Percentiles rank a stretch among this genome's conserved stretches.
These are phyloP conservation scores for Lasiosphaeria miniovina DNA, from an alignment of 495 filamentous ascomycete genomes.

Conservation along the genomic window DNA sequence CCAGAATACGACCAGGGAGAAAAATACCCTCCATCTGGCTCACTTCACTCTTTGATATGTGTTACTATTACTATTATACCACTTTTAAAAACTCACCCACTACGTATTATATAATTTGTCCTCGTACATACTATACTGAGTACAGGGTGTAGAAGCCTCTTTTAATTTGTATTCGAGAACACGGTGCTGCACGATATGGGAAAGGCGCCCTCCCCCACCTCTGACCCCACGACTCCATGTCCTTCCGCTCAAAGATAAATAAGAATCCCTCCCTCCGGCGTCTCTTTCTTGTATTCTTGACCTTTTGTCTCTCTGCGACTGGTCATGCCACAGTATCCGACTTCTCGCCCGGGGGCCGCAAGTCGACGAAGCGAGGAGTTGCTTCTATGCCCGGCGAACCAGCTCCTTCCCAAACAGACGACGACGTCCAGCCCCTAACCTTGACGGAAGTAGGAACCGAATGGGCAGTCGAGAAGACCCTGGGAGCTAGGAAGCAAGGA, in stretches of 20 bases:
- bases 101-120: neutral
- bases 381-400: constrained; percentile 5
- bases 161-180: no score
- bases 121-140: no score
- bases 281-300: no score
- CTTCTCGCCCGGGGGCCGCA: neutral
- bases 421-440: constrained; percentile 10
- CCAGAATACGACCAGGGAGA: neutral
- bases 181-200: no score
- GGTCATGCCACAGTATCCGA: neutral
- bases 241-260: no score
- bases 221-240: no score
- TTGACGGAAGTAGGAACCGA: constrained; percentile 16
- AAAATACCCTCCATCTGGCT: neutral
- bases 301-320: no score
- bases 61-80: neutral
- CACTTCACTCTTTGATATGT: neutral
- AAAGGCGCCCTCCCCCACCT: no score
- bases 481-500: constrained; percentile 11
- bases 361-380: constrained; percentile 6
- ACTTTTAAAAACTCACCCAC: neutral
- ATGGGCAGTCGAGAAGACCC: constrained; percentile 19
- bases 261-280: no score
- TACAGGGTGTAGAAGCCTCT: no score
- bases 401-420: constrained; percentile 11